Base-by-base conservation (phyloP, 2,329 filamentous ascomycete genomes). In the Simplicillium aogashimaense region DNA sequence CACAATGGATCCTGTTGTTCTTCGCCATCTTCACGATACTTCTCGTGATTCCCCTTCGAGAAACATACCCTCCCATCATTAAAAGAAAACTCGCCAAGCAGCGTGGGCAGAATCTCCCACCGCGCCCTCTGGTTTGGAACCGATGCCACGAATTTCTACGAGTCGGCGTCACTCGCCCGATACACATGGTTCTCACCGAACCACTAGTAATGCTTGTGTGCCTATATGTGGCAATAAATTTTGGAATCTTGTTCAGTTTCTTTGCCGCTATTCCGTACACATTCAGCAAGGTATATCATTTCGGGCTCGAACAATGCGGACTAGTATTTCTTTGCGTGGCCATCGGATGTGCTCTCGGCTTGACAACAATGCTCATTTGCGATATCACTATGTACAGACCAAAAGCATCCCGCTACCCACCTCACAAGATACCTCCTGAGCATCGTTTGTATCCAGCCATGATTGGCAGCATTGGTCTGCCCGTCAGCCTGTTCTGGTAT, bases 181-280 rank as follows among this genome's bases (percentile, higher is more conserved):
- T 44, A 3, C 40, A 43, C 8, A 50, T 52, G 43, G 35, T 52
- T 1, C 36, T 47, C 8, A 50, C 45, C 3, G 50, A 52, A 29
- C 76, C 75, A 40, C 81, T 81, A 2, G 72, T 83, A 57, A 86
- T 79, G 72, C 85, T 85, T 45, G 64, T 83, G 29, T 69, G 72
- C 3, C 75, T 77, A n/a, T 86, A 79, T 50, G 81, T 81, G 16
- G 79, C 63, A 4, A 42, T 74, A 20, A 58, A 74, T 28, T 61
- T 71, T 25, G 33, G 73, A 10, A 57, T 73, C 39, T 57, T 81
- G 35, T 54, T 76, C 3, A 70, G 78, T 49, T 69, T 62, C 46
- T 63, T 81, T 5, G 76, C 76, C 3, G 46, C 43, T 12, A 35
- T 44, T 2, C 47, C 50, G 0, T 43, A 46, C 6, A 43, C 47